Base-by-base conservation (phyloP, 208 protist species). In the Acanthamoeba castellanii region DNA sequence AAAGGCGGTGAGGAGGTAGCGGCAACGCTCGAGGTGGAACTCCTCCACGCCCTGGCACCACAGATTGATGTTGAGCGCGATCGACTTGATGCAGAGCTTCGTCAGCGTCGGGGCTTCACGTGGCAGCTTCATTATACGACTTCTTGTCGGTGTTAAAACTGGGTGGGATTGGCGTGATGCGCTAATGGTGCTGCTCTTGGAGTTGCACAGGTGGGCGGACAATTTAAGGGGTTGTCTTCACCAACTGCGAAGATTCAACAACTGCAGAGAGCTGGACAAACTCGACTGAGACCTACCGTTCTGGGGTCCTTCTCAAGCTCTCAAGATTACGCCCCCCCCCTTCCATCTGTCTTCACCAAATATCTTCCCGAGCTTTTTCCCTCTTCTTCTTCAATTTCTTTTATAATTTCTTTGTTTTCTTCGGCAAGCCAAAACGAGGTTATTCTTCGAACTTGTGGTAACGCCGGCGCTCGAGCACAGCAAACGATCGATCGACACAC, bases 31-130 rank as follows among this genome's bases (percentile, higher is more conserved):
- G 7, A 91, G 84, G 8, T 91, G 84, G 30, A 32, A 64, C 57
- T 70, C 61, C 57, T 64, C 61, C 11, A 91, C 34, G 57, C 61
- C 57, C 52, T 91, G 32, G 25, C 84, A 72, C 84, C 84, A 91
- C 34, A 45, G 84, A 32, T 50, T 91, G 84, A 91, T 91, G 84
- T 91, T 61, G 37, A 45, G 34, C 22, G 74, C 84, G 20, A 91
- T 68, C 52, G 84, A 91, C 30, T 91, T 91, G 4, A 91, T 34
- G 84, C 84, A 91, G 2, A 91, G 52, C 32, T 68, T 34, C 34
- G 61, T 70, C 84, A 91, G 42, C 8, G 42, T 84, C 22, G 74
- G 74, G 5, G 74, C 42, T 55, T 84, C 74, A 14, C 74, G 74
- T n/a, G 59, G 59, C 59, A 66, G 25, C 59, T 66, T 66, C 59